These are phyloP conservation scores for Kuraishia floccosa DNA, from an alignment of 805 yeast genomes.

Conservation along the genomic window DNA sequence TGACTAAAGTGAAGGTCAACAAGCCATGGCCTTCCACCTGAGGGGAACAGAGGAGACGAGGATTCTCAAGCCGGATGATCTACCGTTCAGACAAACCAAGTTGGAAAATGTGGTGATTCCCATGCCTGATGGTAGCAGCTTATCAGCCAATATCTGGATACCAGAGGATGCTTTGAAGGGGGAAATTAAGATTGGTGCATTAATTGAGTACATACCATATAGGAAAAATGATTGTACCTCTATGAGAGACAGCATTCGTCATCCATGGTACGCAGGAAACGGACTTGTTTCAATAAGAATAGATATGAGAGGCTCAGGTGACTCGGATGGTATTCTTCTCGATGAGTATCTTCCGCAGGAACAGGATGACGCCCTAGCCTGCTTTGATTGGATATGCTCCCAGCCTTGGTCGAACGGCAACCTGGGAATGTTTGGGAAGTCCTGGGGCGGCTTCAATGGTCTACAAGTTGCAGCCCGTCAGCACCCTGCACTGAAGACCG, in stretches of 20 bases:
- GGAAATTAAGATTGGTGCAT: constrained; percentile 20
- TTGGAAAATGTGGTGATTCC: constrained; percentile 23
- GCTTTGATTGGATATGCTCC: constrained; percentile 27
- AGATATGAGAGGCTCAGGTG: constrained; percentile 34
- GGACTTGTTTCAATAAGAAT: constrained; percentile 32
- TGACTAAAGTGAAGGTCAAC: not conserved
- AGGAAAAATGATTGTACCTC: constrained; percentile 32
- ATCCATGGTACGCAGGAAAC: constrained; percentile 33
- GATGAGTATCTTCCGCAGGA: constrained; percentile 32
- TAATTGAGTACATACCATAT: constrained; percentile 33
- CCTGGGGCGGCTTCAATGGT: constrained; percentile 39
- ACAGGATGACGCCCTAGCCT: constrained; percentile 30
- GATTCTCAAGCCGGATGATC: constrained; percentile 12
- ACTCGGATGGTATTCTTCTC: constrained; percentile 26
- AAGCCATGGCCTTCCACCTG: constrained; percentile 29
- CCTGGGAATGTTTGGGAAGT: constrained; percentile 35
- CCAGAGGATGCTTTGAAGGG: constrained; percentile 22
- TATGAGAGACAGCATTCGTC: constrained; percentile 31
- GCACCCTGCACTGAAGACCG: constrained; percentile 31
- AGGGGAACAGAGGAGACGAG: constrained; percentile 18
- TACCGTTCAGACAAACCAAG: constrained; percentile 20
- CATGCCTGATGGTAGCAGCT: constrained; percentile 23
- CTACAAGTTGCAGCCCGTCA: constrained; percentile 33
- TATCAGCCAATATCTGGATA: constrained; percentile 33
- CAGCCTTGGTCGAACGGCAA: constrained; percentile 34